Evolutionary conservation across 2,329 filamentous ascomycete genomes (phyloP), one percentile per base, ranked within the genome.

Genomic region (Colletotrichum sp.): DNA sequence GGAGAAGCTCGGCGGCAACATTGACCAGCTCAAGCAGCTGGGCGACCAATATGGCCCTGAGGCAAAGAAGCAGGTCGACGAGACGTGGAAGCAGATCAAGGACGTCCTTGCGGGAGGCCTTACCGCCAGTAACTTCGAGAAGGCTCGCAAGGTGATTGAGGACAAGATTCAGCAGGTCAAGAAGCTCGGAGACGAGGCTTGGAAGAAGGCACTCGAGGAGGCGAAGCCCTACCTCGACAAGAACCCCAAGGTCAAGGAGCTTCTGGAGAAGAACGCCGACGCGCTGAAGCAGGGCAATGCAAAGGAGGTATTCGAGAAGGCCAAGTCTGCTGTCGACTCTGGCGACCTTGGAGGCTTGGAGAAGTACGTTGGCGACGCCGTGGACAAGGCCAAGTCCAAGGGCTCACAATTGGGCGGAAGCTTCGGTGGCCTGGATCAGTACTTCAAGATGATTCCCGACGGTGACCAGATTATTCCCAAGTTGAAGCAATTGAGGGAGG

Each of bases 151-250:
- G 78, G 81, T 96, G 52, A 86, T 95, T 2, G 88, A 95, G 75
- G 93, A 96, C 67, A 95, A 94, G 89, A 87, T 89, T 3, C 85
- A 94, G 81, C 88, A 94, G 82, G 80, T 95, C 36, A 89, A 91
- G 84, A 90, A 93, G 83, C 84, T 95, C 3, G 93, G 93, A 27
- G 93, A 95, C 55, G 89, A 95, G 83, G 91, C 92, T 0, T 96
- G 93, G 93, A 87, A 92, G 78, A 93, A 94, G 86, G 93, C 91
- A 1, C 81, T 94, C 63, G 92, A 95, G 84, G 88, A 94, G 83
- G 92, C 91, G 44, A 92, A 94, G 86, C 93, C 94, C 1, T 90
- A 92, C 75, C 88, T 96, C 1, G 93, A 95, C 79, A 95, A 95
- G 88, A 94, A 91, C 83, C 93, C 94, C n/a, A 87, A 94, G 85